Evolutionary conservation across 2,329 filamentous ascomycete genomes (phyloP).

Genomic region (Pseudogymnoascus sp.): DNA sequence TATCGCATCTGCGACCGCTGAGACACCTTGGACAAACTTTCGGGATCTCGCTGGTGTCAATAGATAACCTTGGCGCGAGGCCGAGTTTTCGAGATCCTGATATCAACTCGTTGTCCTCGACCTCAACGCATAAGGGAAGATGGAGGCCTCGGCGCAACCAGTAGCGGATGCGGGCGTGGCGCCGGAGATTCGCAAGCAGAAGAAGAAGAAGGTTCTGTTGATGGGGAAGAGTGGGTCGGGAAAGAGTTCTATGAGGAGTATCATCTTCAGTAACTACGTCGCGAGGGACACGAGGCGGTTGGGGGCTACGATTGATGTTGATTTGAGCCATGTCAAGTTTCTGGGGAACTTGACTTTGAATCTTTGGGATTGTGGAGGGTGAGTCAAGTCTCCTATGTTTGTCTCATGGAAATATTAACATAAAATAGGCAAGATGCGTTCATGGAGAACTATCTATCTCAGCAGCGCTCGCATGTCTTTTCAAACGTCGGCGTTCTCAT

Average conservation of each 20-base stretch:
- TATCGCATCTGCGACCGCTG: neutral
- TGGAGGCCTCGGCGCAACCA: conserved; percentile 3
- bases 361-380: conserved; percentile 96
- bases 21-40: neutral
- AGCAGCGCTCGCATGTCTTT: conserved; percentile 94
- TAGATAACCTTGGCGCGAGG: neutral
- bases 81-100: neutral
- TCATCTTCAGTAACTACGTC: conserved; percentile 98
- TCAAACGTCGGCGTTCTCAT: conserved; percentile 93
- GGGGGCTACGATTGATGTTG: conserved; percentile 95
- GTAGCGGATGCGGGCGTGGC: conserved; percentile 7
- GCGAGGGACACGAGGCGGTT: conserved; percentile 88
- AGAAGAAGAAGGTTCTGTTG: conserved; percentile 79
- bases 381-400: conserved; percentile 24
- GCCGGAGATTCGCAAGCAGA: conserved; percentile 43
- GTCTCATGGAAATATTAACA: neutral
- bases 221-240: conserved; percentile 97
- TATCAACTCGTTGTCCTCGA: neutral
- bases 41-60: neutral
- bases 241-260: conserved; percentile 96
- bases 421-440: conserved; percentile 85
- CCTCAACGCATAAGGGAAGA: neutral
- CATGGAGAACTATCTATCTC: conserved; percentile 95
- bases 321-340: conserved; percentile 97
- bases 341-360: conserved; percentile 96